These are phyloP conservation scores for Epichloe bromicola DNA, from an alignment of 2,329 filamentous ascomycete genomes.

Conservation along the genomic window DNA sequence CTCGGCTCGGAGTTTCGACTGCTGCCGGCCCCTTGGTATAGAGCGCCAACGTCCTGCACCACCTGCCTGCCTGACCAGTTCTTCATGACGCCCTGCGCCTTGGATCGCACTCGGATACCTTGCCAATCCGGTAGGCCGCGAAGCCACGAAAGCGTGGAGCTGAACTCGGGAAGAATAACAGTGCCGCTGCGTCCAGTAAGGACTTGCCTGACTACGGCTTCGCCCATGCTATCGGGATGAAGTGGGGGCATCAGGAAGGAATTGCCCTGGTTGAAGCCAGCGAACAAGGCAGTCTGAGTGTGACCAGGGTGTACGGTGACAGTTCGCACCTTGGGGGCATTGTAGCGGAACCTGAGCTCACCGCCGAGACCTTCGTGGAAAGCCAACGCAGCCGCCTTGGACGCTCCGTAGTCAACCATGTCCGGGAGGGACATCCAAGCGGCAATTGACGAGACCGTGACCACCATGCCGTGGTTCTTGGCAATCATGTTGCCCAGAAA, in stretches of 20 bases:
- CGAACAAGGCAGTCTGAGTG: constrained; percentile 24
- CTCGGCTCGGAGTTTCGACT: constrained; percentile 1
- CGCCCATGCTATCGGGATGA: constrained; percentile 28
- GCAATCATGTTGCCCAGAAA: constrained; percentile 55
- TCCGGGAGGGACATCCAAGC: constrained; percentile 46
- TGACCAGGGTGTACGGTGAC: constrained; percentile 46
- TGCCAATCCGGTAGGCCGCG: constrained; percentile 51
- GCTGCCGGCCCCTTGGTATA: not conserved
- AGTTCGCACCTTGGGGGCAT: constrained; percentile 50
- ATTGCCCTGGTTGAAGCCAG: constrained; percentile 42
- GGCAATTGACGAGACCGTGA: constrained; percentile 55
- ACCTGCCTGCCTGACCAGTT: constrained; percentile 35
- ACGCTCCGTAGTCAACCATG: constrained; percentile 55
- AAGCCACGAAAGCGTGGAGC: constrained; percentile 27
- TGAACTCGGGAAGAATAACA: constrained; percentile 32
- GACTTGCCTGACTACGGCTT: constrained; percentile 36
- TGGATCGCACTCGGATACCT: constrained; percentile 36
- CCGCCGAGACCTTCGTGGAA: constrained; percentile 55
- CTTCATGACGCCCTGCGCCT: constrained; percentile 27
- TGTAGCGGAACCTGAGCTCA: constrained; percentile 46
- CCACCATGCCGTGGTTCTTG: constrained; percentile 57
- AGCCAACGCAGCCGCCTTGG: constrained; percentile 51
- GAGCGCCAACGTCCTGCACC: constrained; percentile 28
- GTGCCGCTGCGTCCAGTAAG: constrained; percentile 33
- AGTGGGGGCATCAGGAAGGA: constrained; percentile 21